Evolutionary conservation across 176 grass and related monocot species (phyloP).

Genomic region (sorghum (Sorghum bicolor)): Sorghum_bicolor_NCBIv3 NC_012870.2:71262001-71262500

Average conservation of each 20-base stretch:
- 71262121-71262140: conserved; percentile 50
- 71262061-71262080: conserved; percentile 41
- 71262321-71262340: conserved; percentile 49
- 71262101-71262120: conserved; percentile 50
- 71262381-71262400: conserved; percentile 43
- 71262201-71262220: conserved; percentile 26
- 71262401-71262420: conserved; percentile 45
- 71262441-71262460: conserved; percentile 39
- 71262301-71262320: conserved; percentile 26
- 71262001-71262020: conserved; percentile 26
- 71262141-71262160: conserved; percentile 49
- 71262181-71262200: conserved; percentile 39
- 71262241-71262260: conserved; percentile 40
- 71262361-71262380: conserved; percentile 29
- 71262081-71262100: conserved; percentile 47
- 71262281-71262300: conserved; percentile 43
- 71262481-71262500: conserved; percentile 37
- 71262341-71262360: conserved; percentile 49
- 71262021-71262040: conserved; percentile 50
- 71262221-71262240: conserved; percentile 32
- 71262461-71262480: conserved; percentile 49
- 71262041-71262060: conserved; percentile 37
- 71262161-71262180: conserved; percentile 55
- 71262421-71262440: conserved; percentile 56
- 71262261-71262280: conserved; percentile 45